Evolutionary conservation across 495 filamentous ascomycete genomes (phyloP), one percentile per base, ranked within the genome.

Genomic region (Copromyces sp.): DNA sequence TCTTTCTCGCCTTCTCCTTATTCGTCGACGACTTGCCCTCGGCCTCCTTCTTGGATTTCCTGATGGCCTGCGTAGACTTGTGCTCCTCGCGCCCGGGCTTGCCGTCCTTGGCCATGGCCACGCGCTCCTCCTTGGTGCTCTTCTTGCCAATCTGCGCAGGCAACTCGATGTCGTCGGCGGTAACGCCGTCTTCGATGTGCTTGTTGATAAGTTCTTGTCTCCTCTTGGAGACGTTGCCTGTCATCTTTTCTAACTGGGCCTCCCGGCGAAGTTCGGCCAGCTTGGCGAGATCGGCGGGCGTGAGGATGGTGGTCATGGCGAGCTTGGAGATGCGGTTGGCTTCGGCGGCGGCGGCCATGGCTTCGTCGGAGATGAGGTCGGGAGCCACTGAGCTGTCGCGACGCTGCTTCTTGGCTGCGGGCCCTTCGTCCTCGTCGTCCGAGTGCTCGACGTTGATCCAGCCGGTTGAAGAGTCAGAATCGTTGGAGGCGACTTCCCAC

Each of bases 11-110:
- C 87, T 99, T 99, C 86, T 99, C 96, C 86, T 92, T 93, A 83
- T 99, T 99, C 76, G 95, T 99, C 5, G 92, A 93, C 81, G 92
- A 95, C 87, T 98, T 98, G 73, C 94, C 93, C 83, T 94, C 88
- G 17, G 89, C 87, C 75, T 90, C 88, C 86, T 96, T 97, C 82
- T 92, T 91, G 80, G 93, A 87, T 83, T 94, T 92, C 69, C 91
- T 86, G 77, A 89, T 89, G 9, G 93, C 93, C 71, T 91, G 89
- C 73, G 91, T 93, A 73, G 89, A 91, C 86, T 93, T 93, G 82
- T 94, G 91, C 76, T 94, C 90, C 45, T 88, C 85, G 16, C 91
- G 87, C 39, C 89, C 87, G 0, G 87, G 87, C 81, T 93, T 92
- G 75, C 91, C 91, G 70, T 92, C 93, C 77, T 86, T 90, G 1